These are phyloP conservation scores for Sclerospora graminicola DNA, from an alignment of 352 stramenopile genomes.

Conservation along the genomic window DNA sequence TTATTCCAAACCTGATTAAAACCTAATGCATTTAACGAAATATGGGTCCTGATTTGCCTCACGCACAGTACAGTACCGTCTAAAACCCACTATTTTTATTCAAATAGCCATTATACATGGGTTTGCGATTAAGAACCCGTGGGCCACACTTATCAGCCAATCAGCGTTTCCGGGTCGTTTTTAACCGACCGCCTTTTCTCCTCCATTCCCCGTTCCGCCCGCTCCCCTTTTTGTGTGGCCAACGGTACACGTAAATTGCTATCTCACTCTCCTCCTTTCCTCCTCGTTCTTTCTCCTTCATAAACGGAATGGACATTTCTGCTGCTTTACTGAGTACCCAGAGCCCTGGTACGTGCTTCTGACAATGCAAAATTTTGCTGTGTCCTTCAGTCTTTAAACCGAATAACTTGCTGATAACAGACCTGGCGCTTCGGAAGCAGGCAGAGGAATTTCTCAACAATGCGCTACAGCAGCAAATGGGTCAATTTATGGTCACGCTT, in stretches of 20 bases:
- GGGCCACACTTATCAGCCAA: background rate
- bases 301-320: conserved; percentile 64
- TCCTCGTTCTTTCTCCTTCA: background rate
- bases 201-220: conserved; percentile 20
- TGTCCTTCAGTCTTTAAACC: conserved; percentile 5
- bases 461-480: conserved; percentile 70
- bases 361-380: background rate
- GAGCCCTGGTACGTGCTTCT: conserved; percentile 36
- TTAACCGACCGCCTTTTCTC: conserved; percentile 20
- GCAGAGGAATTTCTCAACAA: conserved; percentile 78
- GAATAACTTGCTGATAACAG: conserved; percentile 13
- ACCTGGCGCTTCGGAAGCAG: conserved; percentile 64
- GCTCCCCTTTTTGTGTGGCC: background rate
- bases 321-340: conserved; percentile 70
- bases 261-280: conserved; percentile 3
- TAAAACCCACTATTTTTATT: too few species aligned
- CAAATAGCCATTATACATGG: background rate
- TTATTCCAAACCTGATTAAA: too few species aligned
- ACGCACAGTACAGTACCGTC: too few species aligned
- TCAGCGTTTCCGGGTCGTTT: background rate
- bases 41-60: too few species aligned
- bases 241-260: background rate
- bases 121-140: too few species aligned
- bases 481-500: conserved; percentile 77
- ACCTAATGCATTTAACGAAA: too few species aligned